Evolutionary conservation across 257 asterid species (phyloP).

Genomic region (Lycium barbarum): DNA sequence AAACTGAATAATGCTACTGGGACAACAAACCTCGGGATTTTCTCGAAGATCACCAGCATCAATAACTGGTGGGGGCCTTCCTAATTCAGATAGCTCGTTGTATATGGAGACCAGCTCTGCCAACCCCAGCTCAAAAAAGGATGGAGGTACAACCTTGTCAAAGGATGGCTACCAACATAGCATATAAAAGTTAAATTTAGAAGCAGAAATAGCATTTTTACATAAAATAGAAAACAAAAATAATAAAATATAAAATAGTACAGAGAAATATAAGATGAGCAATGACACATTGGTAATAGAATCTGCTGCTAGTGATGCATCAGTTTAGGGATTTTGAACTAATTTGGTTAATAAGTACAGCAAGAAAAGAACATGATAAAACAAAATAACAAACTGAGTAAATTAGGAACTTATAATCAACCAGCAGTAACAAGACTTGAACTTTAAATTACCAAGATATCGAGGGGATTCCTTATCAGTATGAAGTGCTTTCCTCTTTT

Average conservation of each 20-base stretch:
- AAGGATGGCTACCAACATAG: constrained; percentile 67
- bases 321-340: neutral
- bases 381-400: neutral
- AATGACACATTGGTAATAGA: neutral
- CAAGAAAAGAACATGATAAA: neutral
- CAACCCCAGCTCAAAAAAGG: constrained; percentile 70
- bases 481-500: constrained; percentile 84
- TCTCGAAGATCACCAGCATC: constrained; percentile 73
- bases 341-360: neutral
- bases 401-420: neutral
- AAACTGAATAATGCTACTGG: constrained; percentile 27
- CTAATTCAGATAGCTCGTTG: constrained; percentile 63
- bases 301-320: neutral
- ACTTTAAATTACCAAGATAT: constrained; percentile 67
- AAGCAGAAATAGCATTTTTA: constrained; percentile 22
- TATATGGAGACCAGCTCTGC: constrained; percentile 63
- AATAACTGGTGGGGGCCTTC: constrained; percentile 71
- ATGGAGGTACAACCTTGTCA: constrained; percentile 69
- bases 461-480: constrained; percentile 83
- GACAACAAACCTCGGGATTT: constrained; percentile 70
- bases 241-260: neutral
- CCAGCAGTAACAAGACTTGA: constrained; percentile 9
- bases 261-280: neutral
- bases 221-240: neutral
- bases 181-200: constrained; percentile 34